Evolutionary conservation across 2,329 filamentous ascomycete genomes (phyloP), one percentile per base, ranked within the genome.

Genomic region (Dothidotthia symphoricarpi): DNA sequence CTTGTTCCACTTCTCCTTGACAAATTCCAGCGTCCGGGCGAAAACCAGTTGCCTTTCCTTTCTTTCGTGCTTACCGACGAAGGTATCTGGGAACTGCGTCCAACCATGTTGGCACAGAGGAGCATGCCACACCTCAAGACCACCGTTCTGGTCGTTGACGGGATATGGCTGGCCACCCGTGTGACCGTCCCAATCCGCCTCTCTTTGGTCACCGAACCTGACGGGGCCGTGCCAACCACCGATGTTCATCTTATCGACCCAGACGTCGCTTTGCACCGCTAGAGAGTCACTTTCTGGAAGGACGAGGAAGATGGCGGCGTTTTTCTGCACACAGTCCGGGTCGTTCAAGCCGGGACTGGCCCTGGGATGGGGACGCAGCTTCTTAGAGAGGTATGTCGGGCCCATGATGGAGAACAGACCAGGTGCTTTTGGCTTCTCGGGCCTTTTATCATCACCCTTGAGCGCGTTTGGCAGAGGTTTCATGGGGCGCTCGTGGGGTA

Each of bases 81-180:
- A 59, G 6, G 53, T 52, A 36, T 67, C 63, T 1, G 69, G 69
- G 31, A 71, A 69, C 48, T 69, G 67, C 29, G 69, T 71, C 69
- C 69, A 71, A 5, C 69, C 69, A 41, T 71, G 69, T 28, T 55
- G 39, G 40, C 61, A 64, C 3, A 36, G 39, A 1, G 62, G 62
- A 11, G 62, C 61, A 33, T 67, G 59, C 63, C 63, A 67, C 4
- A 66, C 53, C 25, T 70, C 69, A 38, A 72, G 35, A 28, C 69
- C 55, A 22, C 56, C 52, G 41, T 65, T 59, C 47, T 36, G 33
- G 34, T 51, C 22, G 37, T 44, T 4, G 33, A 36, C 16, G 34
- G 31, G 46, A 31, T 41, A 57, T 33, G 14, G 51, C 41, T 26
- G 49, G 11, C 51, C 43, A n/a, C 55, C 51, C 1, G 41, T 27